Percentiles rank a stretch among this genome's conserved stretches.
Evolutionary conservation across 345 rosid genomes (phyloP).

Genomic region (Dimocarpus longan): DNA sequence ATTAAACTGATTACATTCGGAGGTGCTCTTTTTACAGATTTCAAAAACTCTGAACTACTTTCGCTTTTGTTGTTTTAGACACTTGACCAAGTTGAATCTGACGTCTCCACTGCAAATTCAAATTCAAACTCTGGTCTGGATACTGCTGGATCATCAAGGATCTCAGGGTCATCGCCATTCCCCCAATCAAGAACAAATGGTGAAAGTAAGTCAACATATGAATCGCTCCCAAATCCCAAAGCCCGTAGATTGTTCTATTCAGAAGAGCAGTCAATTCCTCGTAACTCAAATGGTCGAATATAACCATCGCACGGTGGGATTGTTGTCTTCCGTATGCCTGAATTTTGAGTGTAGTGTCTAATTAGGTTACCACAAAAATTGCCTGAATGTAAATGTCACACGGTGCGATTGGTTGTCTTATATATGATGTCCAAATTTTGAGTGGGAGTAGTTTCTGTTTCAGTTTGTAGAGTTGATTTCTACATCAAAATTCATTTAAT

Average conservation of each 20-base stretch:
- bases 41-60: neutral
- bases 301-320: neutral
- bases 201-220: neutral
- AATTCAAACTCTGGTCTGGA: constrained; percentile 9
- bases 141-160: constrained; percentile 19
- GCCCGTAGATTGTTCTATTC: constrained; percentile 7
- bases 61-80: constrained; percentile 22
- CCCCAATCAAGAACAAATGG: constrained; percentile 5
- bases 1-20: neutral
- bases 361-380: neutral
- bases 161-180: neutral
- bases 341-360: neutral
- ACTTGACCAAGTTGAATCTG: constrained; percentile 35
- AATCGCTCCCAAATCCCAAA: constrained; percentile 11
- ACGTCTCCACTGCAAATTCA: constrained; percentile 16
- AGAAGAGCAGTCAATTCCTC: constrained; percentile 8
- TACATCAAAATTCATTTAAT: neutral
- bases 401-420: too few relatives aligned
- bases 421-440: too few relatives aligned
- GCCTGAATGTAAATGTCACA: too few relatives aligned
- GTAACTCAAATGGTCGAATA: constrained; percentile 7
- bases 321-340: neutral
- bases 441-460: too few relatives aligned
- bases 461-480: neutral
- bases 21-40: neutral